These are phyloP conservation scores for Boletus rex-veris DNA, from an alignment of 768 basidiomycete species.

Conservation along the genomic window DNA sequence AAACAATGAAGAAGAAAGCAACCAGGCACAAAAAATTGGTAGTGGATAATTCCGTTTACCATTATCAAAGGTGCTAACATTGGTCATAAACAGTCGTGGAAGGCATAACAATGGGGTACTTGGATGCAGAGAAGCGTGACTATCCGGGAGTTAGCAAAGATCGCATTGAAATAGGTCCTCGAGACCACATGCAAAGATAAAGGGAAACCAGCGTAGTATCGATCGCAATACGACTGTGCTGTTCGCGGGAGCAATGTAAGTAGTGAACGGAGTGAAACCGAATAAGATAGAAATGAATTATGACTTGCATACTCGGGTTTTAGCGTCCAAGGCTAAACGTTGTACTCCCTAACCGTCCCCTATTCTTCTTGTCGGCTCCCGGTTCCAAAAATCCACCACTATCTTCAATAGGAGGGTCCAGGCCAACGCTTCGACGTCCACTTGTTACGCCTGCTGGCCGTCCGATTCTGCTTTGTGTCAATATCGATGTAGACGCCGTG, in stretches of 20 bases:
- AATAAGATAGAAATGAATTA: constrained; percentile 7
- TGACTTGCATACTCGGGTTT: constrained; percentile 14
- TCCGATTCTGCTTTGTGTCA: constrained; percentile 47
- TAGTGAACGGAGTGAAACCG: constrained; percentile 4
- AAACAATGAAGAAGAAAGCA: constrained; percentile 4
- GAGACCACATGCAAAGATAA: constrained; percentile 19
- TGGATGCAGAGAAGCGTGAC: constrained; percentile 5
- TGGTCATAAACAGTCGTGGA: constrained; percentile 24
- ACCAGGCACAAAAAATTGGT: constrained; percentile 9
- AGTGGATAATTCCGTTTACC: constrained; percentile 8
- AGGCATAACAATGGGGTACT: constrained; percentile 12
- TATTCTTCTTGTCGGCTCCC: constrained; percentile 17
- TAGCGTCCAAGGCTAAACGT: constrained; percentile 21
- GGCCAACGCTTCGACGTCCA: constrained; percentile 42
- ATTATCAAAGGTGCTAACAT: constrained; percentile 23
- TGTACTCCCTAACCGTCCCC: constrained; percentile 30
- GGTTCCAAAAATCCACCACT: constrained; percentile 14
- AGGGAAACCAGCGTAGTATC: constrained; percentile 7
- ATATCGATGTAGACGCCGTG: constrained; percentile 27
- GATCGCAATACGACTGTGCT: constrained; percentile 13
- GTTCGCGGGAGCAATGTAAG: constrained; percentile 11
- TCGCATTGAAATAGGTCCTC: constrained; percentile 19
- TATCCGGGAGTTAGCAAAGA: constrained; percentile 10
- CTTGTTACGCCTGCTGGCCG: constrained; percentile 36
- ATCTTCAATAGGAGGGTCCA: constrained; percentile 26